These are phyloP conservation scores for Zancudomyces culisetae DNA, from an alignment of 371 early-diverging fungal genomes.

Conservation along the genomic window DNA sequence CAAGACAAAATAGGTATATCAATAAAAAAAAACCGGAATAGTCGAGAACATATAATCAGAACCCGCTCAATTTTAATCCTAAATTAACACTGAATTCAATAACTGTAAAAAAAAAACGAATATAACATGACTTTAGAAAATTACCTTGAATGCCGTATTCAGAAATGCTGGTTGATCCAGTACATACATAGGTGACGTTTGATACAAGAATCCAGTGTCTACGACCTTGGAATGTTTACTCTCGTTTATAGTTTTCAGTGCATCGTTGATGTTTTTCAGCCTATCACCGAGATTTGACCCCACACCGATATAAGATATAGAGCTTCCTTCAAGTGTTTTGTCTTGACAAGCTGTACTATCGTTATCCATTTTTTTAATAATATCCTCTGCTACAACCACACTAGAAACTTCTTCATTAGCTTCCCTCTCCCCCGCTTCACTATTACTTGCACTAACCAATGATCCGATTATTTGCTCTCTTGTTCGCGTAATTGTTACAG, in stretches of 20 bases:
- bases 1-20: no score
- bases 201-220: constrained; percentile 93
- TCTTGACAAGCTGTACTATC: background rate
- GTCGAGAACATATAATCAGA: no score
- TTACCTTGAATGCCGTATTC: constrained; percentile 72
- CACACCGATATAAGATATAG: constrained; percentile 42
- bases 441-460: background rate
- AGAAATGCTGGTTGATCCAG: constrained; percentile 80
- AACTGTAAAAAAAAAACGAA: no score
- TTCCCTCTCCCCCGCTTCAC: background rate
- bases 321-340: background rate
- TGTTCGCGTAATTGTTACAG: constrained; percentile 74
- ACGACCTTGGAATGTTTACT: constrained; percentile 33
- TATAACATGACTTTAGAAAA: background rate
- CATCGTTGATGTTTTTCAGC: constrained; percentile 50
- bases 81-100: no score
- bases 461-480: constrained; percentile 2
- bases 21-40: no score
- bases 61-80: no score
- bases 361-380: background rate
- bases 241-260: constrained; percentile 38
- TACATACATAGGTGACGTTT: constrained; percentile 90
- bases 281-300: constrained; percentile 89
- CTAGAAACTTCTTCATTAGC: constrained; percentile 6
- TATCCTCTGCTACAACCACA: background rate